phyloP scores from a whole-genome alignment of 441 rosid species.

The Corymbia calophylla region DNA sequence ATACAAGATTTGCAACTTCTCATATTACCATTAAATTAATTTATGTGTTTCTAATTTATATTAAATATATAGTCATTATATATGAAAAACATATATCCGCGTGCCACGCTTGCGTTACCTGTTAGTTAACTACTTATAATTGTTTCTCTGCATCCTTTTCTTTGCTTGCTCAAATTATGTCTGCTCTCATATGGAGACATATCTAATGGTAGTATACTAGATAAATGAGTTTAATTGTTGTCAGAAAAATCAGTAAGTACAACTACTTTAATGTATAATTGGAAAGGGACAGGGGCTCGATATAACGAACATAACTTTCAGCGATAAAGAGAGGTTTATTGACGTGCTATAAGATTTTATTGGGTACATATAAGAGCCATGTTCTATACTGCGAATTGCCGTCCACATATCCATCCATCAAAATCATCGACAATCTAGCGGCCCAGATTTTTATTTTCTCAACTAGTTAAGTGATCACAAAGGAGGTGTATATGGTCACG shows the following conservation, averaged over 20 bases:
- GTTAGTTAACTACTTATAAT: not conserved
- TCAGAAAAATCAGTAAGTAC: too few relatives aligned
- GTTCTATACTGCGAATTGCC: not conserved
- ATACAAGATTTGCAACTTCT: not conserved
- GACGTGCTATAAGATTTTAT: not conserved
- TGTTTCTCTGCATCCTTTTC: not conserved
- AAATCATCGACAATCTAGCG: not conserved
- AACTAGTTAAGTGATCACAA: not conserved
- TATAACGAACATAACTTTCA: not conserved
- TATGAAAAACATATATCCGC: not conserved
- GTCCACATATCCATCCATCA: not conserved
- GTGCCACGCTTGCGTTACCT: not conserved
- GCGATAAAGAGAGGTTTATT: not conserved
- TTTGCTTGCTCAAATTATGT: not conserved
- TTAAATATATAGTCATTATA: not conserved
- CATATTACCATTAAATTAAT: not conserved
- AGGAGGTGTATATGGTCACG: not conserved
- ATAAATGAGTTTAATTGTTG: not conserved
- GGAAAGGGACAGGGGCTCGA: too few relatives aligned
- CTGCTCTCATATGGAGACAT: not conserved
- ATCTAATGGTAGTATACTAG: not conserved
- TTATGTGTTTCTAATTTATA: too few relatives aligned
- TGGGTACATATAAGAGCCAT: not conserved
- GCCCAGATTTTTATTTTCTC: not conserved
- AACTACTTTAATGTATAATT: too few relatives aligned